phyloP scores from a whole-genome alignment of 257 asterid species.

The Solanum chaucha region DNA sequence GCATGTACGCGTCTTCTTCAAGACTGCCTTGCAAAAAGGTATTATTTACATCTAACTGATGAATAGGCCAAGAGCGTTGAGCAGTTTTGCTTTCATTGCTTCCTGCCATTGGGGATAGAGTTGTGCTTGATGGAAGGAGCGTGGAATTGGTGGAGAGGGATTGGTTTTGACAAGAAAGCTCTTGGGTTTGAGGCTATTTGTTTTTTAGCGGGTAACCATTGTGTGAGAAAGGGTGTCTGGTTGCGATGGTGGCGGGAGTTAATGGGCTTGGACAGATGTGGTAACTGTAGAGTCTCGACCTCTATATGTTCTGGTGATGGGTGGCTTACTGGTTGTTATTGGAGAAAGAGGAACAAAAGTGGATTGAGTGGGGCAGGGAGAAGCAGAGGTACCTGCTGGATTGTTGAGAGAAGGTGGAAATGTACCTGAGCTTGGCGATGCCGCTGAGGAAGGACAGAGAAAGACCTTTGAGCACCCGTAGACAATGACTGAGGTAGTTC shows the following conservation, averaged over 20 bases:
- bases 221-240: not conserved
- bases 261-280: not conserved
- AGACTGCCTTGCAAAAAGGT: no score
- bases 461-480: not conserved
- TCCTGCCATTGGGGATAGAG: not conserved
- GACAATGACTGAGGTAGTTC: not conserved
- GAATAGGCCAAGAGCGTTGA: no score
- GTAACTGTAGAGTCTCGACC: not conserved
- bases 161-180: not conserved
- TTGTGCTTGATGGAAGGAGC: not conserved
- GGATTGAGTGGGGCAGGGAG: not conserved
- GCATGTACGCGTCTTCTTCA: no score
- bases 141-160: not conserved
- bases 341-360: no score
- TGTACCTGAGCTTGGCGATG: not conserved
- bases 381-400: not conserved
- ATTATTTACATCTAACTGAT: no score
- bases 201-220: not conserved
- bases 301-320: not conserved
- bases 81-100: not conserved
- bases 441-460: not conserved
- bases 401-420: not conserved
- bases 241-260: not conserved
- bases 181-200: not conserved
- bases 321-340: no score